phyloP scores from a whole-genome alignment of 768 basidiomycete species.

The Lactarius tabidus region DNA sequence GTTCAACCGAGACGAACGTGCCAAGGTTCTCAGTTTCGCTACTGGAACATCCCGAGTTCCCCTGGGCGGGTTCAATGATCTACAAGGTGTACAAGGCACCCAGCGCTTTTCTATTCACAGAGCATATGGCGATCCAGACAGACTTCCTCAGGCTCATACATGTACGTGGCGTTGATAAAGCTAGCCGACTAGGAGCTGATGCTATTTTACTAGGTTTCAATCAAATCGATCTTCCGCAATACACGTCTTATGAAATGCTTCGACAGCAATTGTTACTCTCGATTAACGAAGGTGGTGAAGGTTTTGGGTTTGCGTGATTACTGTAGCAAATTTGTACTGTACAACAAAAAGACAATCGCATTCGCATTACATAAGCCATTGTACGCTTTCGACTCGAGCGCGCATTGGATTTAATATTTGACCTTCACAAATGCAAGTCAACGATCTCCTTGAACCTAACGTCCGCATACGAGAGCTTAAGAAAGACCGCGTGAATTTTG shows the following conservation, averaged over 20 bases:
- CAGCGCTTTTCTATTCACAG: slow-evolving; percentile 95
- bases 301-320: slow-evolving; percentile 76
- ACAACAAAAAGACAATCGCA: background rate
- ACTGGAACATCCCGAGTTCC: slow-evolving; percentile 92
- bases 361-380: slow-evolving; percentile 15
- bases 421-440: slow-evolving; percentile 32
- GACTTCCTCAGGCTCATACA: slow-evolving; percentile 86
- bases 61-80: slow-evolving; percentile 87
- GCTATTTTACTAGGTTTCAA: slow-evolving; percentile 65
- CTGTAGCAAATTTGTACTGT: slow-evolving; percentile 10
- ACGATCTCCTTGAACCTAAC: slow-evolving; percentile 51
- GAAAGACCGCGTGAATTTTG: slow-evolving; percentile 84
- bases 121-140: slow-evolving; percentile 81
- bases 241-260: slow-evolving; percentile 94
- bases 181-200: slow-evolving; percentile 18
- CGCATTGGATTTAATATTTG: background rate
- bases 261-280: slow-evolving; percentile 86
- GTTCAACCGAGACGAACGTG: slow-evolving; percentile 93
- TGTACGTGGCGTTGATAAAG: slow-evolving; percentile 46
- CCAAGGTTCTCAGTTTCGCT: slow-evolving; percentile 96
- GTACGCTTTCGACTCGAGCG: background rate
- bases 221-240: slow-evolving; percentile 91
- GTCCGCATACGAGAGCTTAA: slow-evolving; percentile 83
- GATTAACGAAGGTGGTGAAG: slow-evolving; percentile 94
- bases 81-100: slow-evolving; percentile 93